A percentile compares a stretch with the other conserved stretches of the same genome.
Conservation (phyloP, 768 basidiomycete genomes). For the Hypholoma fasciculare region DNA sequence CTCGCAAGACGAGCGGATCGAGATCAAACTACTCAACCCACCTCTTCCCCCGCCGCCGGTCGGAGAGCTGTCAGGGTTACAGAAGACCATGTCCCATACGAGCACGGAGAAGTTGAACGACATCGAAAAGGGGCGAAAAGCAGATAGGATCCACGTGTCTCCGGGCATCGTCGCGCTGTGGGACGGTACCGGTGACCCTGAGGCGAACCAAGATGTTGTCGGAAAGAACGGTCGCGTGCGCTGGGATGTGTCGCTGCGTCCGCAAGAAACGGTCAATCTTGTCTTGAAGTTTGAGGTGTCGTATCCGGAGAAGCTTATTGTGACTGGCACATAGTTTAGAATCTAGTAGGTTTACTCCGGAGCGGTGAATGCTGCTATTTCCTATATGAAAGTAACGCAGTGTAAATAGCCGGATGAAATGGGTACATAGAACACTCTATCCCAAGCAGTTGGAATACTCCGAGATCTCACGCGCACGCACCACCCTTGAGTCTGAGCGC, state of each 20-base stretch:
- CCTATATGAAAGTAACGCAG: no score
- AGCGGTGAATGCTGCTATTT: no score
- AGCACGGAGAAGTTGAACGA: background rate
- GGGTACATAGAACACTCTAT: no score
- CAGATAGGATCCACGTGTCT: background rate
- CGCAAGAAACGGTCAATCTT: background rate
- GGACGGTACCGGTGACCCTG: background rate
- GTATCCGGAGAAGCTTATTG: background rate
- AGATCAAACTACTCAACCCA: constrained; percentile 2
- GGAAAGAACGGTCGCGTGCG: background rate
- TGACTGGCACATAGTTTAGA: background rate
- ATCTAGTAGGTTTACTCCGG: no score
- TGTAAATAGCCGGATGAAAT: no score
- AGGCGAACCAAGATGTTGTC: background rate
- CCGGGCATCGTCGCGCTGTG: background rate
- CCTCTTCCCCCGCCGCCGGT: background rate
- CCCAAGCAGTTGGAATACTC: no score
- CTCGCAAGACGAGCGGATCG: constrained; percentile 36
- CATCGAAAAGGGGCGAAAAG: background rate
- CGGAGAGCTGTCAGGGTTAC: background rate
- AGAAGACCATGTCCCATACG: no score
- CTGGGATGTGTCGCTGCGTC: background rate
- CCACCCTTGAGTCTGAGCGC: no score
- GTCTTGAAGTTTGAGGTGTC: background rate
- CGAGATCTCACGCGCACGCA: no score